Evolutionary conservation across 148 eudicot species (phyloP).

Genomic region (Agrostemma githago): DNA sequence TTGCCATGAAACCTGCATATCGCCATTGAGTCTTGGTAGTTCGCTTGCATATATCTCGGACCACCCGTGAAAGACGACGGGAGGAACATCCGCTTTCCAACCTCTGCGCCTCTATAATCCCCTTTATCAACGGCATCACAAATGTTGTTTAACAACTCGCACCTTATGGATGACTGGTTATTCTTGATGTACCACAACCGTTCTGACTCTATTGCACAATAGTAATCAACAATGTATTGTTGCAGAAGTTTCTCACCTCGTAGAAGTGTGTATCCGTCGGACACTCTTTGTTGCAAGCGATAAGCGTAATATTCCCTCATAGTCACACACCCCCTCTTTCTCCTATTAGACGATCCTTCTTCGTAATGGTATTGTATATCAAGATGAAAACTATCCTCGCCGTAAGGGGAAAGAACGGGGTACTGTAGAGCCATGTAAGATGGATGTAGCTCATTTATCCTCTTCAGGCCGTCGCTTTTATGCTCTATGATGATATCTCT

Average conservation of each 20-base stretch:
- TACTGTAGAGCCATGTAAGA: slow-evolving; percentile 11
- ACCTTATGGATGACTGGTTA: too few relatives aligned
- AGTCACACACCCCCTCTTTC: not conserved
- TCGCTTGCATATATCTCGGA: too few relatives aligned
- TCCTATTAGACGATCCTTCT: not conserved
- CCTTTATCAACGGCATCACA: not conserved
- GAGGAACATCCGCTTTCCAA: not conserved
- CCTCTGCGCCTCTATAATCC: not conserved
- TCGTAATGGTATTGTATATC: not conserved
- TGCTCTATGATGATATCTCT: not conserved
- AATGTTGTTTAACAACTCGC: not conserved
- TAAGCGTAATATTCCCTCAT: not conserved
- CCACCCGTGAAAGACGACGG: not conserved
- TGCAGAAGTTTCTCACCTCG: not conserved
- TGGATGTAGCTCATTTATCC: not conserved
- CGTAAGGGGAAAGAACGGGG: not conserved
- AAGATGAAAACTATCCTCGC: not conserved
- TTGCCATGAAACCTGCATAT: too few relatives aligned
- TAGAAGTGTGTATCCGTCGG: not conserved
- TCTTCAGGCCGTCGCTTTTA: not conserved
- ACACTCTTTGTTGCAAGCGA: not conserved
- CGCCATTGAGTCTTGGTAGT: too few relatives aligned
- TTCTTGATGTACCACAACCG: too few relatives aligned
- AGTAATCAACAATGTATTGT: too few relatives aligned
- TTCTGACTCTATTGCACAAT: too few relatives aligned